Percentiles rank a stretch among this genome's conserved stretches.
Conservation (phyloP, 306 rosid species). For the Casuarina glauca region DNA sequence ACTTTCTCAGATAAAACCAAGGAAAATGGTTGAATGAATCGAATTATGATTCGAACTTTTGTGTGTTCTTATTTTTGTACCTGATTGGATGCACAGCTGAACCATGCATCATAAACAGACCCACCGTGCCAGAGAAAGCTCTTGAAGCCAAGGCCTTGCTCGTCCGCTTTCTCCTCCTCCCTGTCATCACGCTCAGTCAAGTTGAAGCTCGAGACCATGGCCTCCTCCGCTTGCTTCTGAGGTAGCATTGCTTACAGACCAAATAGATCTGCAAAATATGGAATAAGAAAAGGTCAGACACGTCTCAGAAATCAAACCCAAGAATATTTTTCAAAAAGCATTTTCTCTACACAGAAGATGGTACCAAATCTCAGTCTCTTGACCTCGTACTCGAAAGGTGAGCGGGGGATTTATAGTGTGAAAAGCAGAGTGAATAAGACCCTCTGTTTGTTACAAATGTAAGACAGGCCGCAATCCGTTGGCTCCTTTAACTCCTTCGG, state of each 20-base stretch:
- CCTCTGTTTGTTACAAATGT: constrained; percentile 29
- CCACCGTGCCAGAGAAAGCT: constrained; percentile 93
- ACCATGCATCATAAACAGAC: constrained; percentile 95
- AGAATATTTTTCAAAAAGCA: constrained; percentile 3
- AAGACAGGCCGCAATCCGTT: constrained; percentile 29
- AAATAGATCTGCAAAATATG: constrained; percentile 37
- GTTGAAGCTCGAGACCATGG: constrained; percentile 51
- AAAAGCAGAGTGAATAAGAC: constrained; percentile 28
- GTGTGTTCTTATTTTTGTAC: constrained; percentile 30
- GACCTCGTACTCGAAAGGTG: constrained; percentile 14
- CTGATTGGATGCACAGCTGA: constrained; percentile 96
- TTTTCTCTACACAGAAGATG: constrained; percentile 6
- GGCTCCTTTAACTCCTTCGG: constrained; percentile 27
- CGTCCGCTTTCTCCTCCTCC: constrained; percentile 49
- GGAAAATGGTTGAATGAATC: constrained; percentile 9
- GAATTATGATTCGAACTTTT: constrained; percentile 11
- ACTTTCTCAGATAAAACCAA: not conserved
- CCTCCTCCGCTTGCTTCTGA: constrained; percentile 72
- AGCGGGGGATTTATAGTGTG: constrained; percentile 18
- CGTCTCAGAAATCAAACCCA: constrained; percentile 21
- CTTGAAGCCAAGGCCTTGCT: constrained; percentile 42
- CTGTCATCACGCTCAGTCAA: constrained; percentile 53
- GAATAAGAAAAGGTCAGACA: constrained; percentile 17
- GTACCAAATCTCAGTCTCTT: constrained; percentile 29
- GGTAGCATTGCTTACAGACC: constrained; percentile 47